phyloP scores from a whole-genome alignment of 2,329 filamentous ascomycete genomes.

The Thyridium curvatum region DNA sequence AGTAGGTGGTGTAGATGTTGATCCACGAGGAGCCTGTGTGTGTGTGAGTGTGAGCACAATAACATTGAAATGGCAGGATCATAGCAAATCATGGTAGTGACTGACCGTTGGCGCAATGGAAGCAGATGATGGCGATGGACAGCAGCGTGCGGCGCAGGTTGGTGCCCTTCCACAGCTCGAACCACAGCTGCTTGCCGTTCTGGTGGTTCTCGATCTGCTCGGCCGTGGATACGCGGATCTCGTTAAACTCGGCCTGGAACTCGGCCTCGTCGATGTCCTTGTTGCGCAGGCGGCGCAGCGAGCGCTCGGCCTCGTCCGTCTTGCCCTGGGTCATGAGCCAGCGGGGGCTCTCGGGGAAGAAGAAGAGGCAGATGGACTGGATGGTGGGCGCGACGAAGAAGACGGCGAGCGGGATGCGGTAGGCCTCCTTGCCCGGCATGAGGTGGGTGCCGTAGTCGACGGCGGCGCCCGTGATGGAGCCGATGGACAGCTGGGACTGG shows the following conservation, averaged over 20 bases:
- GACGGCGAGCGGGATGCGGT: slow-evolving; percentile 18
- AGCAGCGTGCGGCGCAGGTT: slow-evolving; percentile 21
- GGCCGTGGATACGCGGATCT: slow-evolving; percentile 20
- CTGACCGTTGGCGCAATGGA: slow-evolving; percentile 22
- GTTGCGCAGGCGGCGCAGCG: slow-evolving; percentile 20
- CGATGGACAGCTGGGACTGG: slow-evolving; percentile 21
- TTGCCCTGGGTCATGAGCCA: slow-evolving; percentile 30
- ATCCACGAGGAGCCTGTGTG: slow-evolving; percentile 20
- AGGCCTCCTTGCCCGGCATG: slow-evolving; percentile 27
- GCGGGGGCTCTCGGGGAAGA: slow-evolving; percentile 29
- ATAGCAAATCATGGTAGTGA: background rate
- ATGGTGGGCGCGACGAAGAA: slow-evolving; percentile 23
- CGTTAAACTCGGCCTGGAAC: slow-evolving; percentile 21
- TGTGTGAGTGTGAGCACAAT: slow-evolving; percentile 1
- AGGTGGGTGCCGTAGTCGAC: slow-evolving; percentile 21
- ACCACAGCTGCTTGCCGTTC: slow-evolving; percentile 16
- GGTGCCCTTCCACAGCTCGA: slow-evolving; percentile 24
- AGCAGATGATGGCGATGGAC: slow-evolving; percentile 22
- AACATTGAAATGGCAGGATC: background rate
- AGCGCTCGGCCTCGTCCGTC: slow-evolving; percentile 19
- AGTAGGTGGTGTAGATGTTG: slow-evolving; percentile 24
- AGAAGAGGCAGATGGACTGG: slow-evolving; percentile 21
- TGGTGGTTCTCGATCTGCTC: slow-evolving; percentile 14
- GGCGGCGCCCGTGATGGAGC: slow-evolving; percentile 24
- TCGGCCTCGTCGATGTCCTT: slow-evolving; percentile 17